These are phyloP conservation scores for Trichophyton schoenleinii DNA, from an alignment of 2,329 filamentous ascomycete species.

Conservation along the genomic window DNA sequence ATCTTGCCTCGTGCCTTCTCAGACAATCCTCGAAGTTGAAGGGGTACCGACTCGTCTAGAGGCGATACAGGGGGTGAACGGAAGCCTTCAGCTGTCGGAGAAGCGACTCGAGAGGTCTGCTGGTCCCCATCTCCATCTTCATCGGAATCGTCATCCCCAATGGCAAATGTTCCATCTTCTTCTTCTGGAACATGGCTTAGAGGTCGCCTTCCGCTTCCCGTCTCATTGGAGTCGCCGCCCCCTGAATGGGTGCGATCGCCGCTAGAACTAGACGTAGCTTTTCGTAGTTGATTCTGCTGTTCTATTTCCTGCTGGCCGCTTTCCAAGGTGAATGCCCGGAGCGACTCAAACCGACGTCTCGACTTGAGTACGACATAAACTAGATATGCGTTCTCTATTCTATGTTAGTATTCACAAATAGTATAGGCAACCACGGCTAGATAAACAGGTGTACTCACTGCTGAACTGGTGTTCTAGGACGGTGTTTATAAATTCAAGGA, in stretches of 20 bases:
- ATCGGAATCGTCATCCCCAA: conserved; percentile 65
- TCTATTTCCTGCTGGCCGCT: conserved; percentile 87
- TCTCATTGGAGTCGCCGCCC: conserved; percentile 28
- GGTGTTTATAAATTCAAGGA: conserved; percentile 80
- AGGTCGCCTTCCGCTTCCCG: conserved; percentile 43
- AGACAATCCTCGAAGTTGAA: conserved; percentile 81
- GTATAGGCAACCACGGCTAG: neutral
- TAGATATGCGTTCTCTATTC: conserved; percentile 63
- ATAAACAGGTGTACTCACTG: conserved; percentile 41
- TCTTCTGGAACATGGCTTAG: conserved; percentile 63
- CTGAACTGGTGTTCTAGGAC: conserved; percentile 80
- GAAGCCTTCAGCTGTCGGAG: conserved; percentile 41
- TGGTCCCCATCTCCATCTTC: conserved; percentile 51
- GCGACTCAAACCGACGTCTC: conserved; percentile 67
- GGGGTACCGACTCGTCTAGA: conserved; percentile 65
- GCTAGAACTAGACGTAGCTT: conserved; percentile 42
- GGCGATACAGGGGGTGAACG: conserved; percentile 57
- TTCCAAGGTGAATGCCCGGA: conserved; percentile 80
- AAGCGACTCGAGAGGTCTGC: conserved; percentile 44
- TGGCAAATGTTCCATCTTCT: conserved; percentile 62
- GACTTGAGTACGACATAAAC: conserved; percentile 69
- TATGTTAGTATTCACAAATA: conserved; percentile 15
- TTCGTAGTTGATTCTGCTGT: conserved; percentile 55
- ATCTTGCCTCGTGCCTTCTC: conserved; percentile 95
- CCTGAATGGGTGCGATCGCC: conserved; percentile 25